Evolutionary conservation across 2,329 filamentous ascomycete species (phyloP).

Genomic region (Escovopsis weberi): DNA sequence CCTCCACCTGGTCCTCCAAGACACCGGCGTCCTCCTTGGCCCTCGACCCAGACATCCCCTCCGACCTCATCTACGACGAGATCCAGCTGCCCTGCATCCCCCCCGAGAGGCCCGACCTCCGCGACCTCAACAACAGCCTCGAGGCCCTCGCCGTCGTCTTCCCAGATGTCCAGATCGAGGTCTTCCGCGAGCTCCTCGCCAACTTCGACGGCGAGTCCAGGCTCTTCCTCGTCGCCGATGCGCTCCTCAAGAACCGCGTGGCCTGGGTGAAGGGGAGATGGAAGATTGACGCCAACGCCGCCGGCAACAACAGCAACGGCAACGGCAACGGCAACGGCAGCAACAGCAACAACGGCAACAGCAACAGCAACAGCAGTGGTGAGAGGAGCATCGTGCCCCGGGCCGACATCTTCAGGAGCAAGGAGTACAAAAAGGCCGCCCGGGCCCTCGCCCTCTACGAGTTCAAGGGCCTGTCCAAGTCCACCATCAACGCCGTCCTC

Average conservation of each 20-base stretch:
- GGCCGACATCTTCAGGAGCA: slow-evolving; percentile 53
- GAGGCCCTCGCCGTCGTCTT: slow-evolving; percentile 57
- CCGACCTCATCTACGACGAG: slow-evolving; percentile 41
- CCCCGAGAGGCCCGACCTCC: slow-evolving; percentile 45
- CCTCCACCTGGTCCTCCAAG: slow-evolving; percentile 14
- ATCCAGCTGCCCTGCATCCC: slow-evolving; percentile 33
- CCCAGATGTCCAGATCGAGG: slow-evolving; percentile 66
- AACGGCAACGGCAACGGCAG: not conserved
- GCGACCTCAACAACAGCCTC: slow-evolving; percentile 56
- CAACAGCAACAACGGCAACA: not conserved
- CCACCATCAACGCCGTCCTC: slow-evolving; percentile 63
- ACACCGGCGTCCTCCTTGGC: slow-evolving; percentile 3
- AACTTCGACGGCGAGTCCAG: slow-evolving; percentile 64
- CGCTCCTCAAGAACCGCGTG: slow-evolving; percentile 56
- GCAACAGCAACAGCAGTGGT: not conserved
- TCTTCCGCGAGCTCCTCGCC: slow-evolving; percentile 67
- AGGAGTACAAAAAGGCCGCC: slow-evolving; percentile 54
- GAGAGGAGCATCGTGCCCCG: slow-evolving; percentile 25
- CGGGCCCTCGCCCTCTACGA: slow-evolving; percentile 55
- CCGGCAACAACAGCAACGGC: slow-evolving; percentile 10
- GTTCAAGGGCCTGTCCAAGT: slow-evolving; percentile 59
- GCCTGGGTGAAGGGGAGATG: slow-evolving; percentile 58
- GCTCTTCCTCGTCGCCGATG: slow-evolving; percentile 62
- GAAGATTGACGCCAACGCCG: slow-evolving; percentile 29
- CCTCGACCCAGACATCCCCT: slow-evolving; percentile 14